Percentiles rank a stretch among this genome's conserved stretches.
These are phyloP conservation scores for Fusarium sp. DNA, from an alignment of 2,329 filamentous ascomycete species.

Conservation along the genomic window DNA sequence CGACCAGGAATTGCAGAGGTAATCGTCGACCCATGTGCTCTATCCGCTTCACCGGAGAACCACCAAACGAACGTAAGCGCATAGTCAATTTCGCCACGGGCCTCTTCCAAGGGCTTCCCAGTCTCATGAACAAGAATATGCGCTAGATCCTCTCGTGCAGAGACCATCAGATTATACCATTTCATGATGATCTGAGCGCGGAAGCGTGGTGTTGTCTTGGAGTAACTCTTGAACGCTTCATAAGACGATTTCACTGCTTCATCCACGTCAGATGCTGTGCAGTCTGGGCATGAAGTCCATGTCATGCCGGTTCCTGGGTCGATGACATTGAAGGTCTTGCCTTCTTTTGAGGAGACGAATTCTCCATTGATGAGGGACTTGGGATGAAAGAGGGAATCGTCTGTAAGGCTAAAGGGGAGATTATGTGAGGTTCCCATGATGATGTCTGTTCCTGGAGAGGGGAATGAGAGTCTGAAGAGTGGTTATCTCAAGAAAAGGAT, in stretches of 20 bases:
- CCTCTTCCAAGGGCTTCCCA: constrained; percentile 64
- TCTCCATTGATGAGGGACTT: neutral
- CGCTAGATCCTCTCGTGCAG: constrained; percentile 50
- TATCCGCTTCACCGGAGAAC: constrained; percentile 61
- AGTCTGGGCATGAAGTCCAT: constrained; percentile 4
- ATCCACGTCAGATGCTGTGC: constrained; percentile 41
- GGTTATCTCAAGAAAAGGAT: no score
- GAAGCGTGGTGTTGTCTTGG: constrained; percentile 47
- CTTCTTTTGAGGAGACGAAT: neutral
- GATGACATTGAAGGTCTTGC: neutral
- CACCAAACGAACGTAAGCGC: constrained; percentile 62
- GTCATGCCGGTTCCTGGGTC: neutral
- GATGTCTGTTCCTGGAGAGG: no score
- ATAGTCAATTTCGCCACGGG: constrained; percentile 64
- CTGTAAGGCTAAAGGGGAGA: neutral
- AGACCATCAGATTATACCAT: constrained; percentile 49
- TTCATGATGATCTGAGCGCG: constrained; percentile 45
- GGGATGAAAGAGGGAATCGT: neutral
- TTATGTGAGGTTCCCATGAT: neutral
- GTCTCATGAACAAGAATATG: constrained; percentile 57
- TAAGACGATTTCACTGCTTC: constrained; percentile 36
- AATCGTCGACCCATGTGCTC: constrained; percentile 61
- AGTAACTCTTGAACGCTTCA: constrained; percentile 50
- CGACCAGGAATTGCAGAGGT: constrained; percentile 55
- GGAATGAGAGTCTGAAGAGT: neutral